phyloP scores from a whole-genome alignment of 306 rosid species.

The Quercus bicolor region DNA sequence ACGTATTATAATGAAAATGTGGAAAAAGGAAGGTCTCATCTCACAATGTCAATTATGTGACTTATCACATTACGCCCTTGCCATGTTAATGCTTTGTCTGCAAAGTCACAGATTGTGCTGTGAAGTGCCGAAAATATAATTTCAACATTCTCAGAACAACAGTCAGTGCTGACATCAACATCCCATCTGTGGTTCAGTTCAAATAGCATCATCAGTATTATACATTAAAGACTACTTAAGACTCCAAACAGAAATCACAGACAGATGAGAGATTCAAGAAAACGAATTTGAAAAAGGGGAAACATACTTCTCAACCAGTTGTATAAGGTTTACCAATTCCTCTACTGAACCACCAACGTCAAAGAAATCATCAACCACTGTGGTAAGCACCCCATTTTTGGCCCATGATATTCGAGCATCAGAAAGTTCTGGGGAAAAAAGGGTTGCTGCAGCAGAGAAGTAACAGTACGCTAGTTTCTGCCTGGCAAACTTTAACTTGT shows the following conservation, averaged over 20 bases:
- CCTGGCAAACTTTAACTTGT: conserved; percentile 79
- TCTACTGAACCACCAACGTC: conserved; percentile 72
- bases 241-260: neutral
- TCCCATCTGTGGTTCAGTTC: conserved; percentile 69
- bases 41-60: conserved; percentile 60
- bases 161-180: conserved; percentile 40
- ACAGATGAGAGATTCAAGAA: neutral
- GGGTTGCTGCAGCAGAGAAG: conserved; percentile 66
- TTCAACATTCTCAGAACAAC: conserved; percentile 69
- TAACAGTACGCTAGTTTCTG: conserved; percentile 73
- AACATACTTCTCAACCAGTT: conserved; percentile 65
- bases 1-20: neutral
- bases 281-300: conserved; percentile 8
- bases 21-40: conserved; percentile 27
- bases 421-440: conserved; percentile 55
- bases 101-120: conserved; percentile 61
- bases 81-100: conserved; percentile 40
- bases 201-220: conserved; percentile 3
- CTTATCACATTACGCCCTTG: conserved; percentile 58
- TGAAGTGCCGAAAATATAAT: conserved; percentile 63
- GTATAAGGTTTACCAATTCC: conserved; percentile 67
- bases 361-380: conserved; percentile 88
- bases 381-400: conserved; percentile 69
- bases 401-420: conserved; percentile 89
- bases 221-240: neutral